Evolutionary conservation across 2,329 filamentous ascomycete genomes (phyloP), one percentile per base, ranked within the genome.

Genomic region (Nothophoma quercina): DNA sequence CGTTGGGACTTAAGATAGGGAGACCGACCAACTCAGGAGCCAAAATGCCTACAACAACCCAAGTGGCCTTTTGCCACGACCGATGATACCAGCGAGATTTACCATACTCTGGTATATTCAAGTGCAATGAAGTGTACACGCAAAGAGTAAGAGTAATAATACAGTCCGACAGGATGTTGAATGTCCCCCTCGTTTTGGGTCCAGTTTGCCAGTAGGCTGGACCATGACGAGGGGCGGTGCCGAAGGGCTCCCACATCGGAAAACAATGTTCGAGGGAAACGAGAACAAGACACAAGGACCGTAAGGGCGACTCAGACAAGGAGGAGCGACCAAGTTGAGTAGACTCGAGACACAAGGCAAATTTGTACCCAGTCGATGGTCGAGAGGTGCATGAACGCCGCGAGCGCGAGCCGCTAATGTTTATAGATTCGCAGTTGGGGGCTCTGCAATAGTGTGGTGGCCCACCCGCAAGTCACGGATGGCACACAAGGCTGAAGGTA

Each of bases 181-280:
- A 39, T 18, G 44, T 47, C 2, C 44, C 44, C 7, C 44, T 13
- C 26, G 19, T 34, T 2, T 5, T 26, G 13, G 44, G 34, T 1
- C 18, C 26, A 7, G 21, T 13, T 16, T 39, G 23, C 44, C 34
- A 47, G 5, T 47, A 19, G 1, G 13, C 34, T 5, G 34, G 39
- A 12, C 8, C 13, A 15, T 47, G 39, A 2, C 9, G n/a, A 7
- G 44, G 44, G 2, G 7, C 12, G 1, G 3, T 16, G n/a, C 44
- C 44, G 10, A 47, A 39, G 5, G 40, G 40, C 7, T 55, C 16
- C 26, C 33, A 36, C 52, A 48, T 43, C n/a, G n/a, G n/a, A n/a
- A n/a, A n/a, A n/a, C n/a, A n/a, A n/a, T n/a, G n/a, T n/a, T n/a
- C n/a, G n/a, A n/a, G n/a, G n/a, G n/a, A n/a, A n/a, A n/a, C n/a